A percentile compares a stretch with the other conserved stretches of the same genome.
These are phyloP conservation scores for Setaria viridis DNA, from an alignment of 202 grass and related monocot genomes.

Conservation along the genomic window DNA sequence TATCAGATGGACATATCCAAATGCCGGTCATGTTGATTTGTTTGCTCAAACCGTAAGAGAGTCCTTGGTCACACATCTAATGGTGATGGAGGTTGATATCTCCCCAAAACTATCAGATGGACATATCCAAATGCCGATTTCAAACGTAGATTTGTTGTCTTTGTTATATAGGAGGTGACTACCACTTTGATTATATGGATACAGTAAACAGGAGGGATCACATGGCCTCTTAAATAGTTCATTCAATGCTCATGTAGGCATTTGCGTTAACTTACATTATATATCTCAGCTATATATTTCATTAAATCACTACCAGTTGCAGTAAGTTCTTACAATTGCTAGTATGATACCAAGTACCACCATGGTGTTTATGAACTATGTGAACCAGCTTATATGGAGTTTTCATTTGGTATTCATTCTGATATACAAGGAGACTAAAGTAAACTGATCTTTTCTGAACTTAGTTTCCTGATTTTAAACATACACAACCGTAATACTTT, in stretches of 20 bases:
- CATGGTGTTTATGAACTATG: not conserved
- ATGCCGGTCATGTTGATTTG: too few relatives aligned
- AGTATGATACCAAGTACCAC: not conserved
- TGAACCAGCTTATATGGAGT: not conserved
- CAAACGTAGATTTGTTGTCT: too few relatives aligned
- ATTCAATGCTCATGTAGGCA: not conserved
- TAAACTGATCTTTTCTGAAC: slow-evolving; percentile 1
- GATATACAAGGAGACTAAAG: not conserved
- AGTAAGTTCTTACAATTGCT: not conserved
- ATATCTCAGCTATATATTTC: not conserved
- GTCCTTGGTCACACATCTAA: not conserved
- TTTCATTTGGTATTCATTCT: not conserved
- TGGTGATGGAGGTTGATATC: not conserved
- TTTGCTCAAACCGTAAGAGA: too few relatives aligned
- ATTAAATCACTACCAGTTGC: not conserved
- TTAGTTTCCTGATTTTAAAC: not conserved
- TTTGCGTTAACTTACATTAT: not conserved
- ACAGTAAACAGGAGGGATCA: too few relatives aligned
- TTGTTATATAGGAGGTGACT: too few relatives aligned
- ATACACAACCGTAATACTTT: not conserved
- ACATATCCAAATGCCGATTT: too few relatives aligned
- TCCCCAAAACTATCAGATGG: too few relatives aligned
- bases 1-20: too few relatives aligned
- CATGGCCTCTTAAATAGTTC: too few relatives aligned
- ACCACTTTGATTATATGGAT: too few relatives aligned